These are phyloP conservation scores for Gossypium laxum DNA, from an alignment of 441 rosid species.

Conservation along the genomic window DNA sequence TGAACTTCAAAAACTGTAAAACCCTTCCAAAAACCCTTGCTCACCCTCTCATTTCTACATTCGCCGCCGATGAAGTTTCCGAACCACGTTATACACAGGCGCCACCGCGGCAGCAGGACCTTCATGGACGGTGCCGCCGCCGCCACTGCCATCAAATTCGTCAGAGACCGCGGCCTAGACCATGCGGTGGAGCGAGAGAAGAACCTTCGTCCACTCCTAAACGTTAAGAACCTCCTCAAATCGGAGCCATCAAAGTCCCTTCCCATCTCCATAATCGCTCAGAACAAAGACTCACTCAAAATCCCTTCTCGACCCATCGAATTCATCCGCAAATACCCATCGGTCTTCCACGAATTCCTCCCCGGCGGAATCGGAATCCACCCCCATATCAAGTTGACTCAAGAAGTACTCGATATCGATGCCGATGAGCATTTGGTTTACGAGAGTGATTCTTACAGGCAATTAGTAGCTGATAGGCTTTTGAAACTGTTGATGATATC, in stretches of 20 bases:
- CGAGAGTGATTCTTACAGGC: constrained; percentile 50
- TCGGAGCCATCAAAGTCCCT: constrained; percentile 74
- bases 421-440: constrained; percentile 74
- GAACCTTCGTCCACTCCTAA: constrained; percentile 53
- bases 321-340: constrained; percentile 61
- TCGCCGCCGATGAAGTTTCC: constrained; percentile 1
- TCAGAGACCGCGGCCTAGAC: constrained; percentile 80
- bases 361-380: constrained; percentile 65
- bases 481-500: constrained; percentile 62
- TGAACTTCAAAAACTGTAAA: not conserved
- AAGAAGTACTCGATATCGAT: constrained; percentile 60
- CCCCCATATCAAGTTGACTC: constrained; percentile 71
- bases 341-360: constrained; percentile 55
- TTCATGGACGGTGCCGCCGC: constrained; percentile 27
- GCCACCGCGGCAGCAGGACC: constrained; percentile 18
- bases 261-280: constrained; percentile 52
- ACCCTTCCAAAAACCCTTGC: constrained; percentile 3
- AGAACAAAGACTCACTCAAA: constrained; percentile 37
- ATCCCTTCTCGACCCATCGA: constrained; percentile 74
- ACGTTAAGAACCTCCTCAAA: constrained; percentile 63
- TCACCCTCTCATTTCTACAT: not conserved
- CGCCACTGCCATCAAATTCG: constrained; percentile 31
- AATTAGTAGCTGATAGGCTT: constrained; percentile 55
- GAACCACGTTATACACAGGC: constrained; percentile 1
- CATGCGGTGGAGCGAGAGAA: constrained; percentile 74